Base-by-base conservation (phyloP, 805 yeast genomes). In the Clavispora asparagi region DNA sequence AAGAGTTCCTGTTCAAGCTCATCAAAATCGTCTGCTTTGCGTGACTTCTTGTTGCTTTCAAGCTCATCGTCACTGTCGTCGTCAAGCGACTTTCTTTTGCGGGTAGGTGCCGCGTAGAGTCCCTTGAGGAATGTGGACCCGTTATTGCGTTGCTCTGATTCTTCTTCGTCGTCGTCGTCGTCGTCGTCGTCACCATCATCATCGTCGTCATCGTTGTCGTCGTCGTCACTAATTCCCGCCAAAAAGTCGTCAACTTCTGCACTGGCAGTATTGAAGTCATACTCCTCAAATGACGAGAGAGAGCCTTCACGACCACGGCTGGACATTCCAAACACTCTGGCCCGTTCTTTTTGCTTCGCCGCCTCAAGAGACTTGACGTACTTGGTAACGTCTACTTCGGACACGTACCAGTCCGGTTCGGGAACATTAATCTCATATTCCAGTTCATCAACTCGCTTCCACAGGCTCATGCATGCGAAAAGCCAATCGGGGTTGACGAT, bases 401-500 rank as follows among this genome's bases (percentile, higher is more conserved):
- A 61, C 32, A 74, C 70, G 13, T 74, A 59, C 59, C 76, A 61
- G 32, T 67, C 68, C 32, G 70, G 73, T 1, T 74, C 76, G 17
- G 74, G 73, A 6, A 71, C 73, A 6, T 74, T 65, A 16, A 90
- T 69, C 36, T 72, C 61, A 59, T 73, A 91, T 4, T 77, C 79
- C 3, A 61, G 70, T 52, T 85, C 94, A 14, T 82, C 81, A 0
- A 82, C 83, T 40, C 76, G 77, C 45, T 72, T 71, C 98, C 98
- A 92, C 25, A 76, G 67, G 7, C 90, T 82, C 53, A 92, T 71
- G 63, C 97, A 87, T 32, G 85, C 82, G 67, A 91, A 91, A 2
- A 92, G 66, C 99, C 99, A 92, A 57, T 87, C 94, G 2, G 95
- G 91, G 57, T 83, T 84, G 16, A 92, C 96, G n/a, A 92, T 77